Percentiles rank a stretch among this genome's conserved stretches.
These are phyloP conservation scores for Syzygium syzygioides DNA, from an alignment of 441 rosid species.

Conservation along the genomic window DNA sequence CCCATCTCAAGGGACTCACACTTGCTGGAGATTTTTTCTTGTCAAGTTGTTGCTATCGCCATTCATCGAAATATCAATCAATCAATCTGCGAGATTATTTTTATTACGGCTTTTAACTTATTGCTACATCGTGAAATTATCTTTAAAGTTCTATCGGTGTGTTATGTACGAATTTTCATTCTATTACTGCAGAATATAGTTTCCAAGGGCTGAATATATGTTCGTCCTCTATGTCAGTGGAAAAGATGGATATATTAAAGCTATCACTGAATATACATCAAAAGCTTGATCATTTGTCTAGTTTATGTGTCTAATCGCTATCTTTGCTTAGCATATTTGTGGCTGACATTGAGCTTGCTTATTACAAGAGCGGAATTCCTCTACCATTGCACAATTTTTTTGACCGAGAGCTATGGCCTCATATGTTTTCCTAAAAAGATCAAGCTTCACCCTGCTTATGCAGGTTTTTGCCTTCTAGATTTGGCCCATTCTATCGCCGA, in stretches of 20 bases:
- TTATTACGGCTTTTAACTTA: background rate
- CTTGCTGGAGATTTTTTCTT: background rate
- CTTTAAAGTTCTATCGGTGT: background rate
- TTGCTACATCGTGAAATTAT: background rate
- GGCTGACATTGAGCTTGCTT: background rate
- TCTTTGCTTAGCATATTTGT: background rate
- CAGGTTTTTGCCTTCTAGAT: background rate
- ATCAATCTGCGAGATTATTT: background rate
- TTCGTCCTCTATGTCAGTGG: background rate
- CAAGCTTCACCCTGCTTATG: background rate
- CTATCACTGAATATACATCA: background rate
- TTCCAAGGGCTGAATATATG: background rate
- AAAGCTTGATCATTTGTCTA: background rate
- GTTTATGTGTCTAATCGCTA: background rate
- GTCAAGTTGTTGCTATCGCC: background rate
- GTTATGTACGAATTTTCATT: background rate
- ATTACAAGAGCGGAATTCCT: background rate
- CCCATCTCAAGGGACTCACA: background rate
- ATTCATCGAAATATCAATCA: background rate
- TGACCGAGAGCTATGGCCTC: background rate
- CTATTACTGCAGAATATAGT: background rate
- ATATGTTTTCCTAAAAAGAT: background rate
- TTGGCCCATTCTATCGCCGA: conserved; percentile 54
- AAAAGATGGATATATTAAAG: background rate
- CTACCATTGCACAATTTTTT: background rate